These are phyloP conservation scores for Mycosphaerella sp. DNA, from an alignment of 2,329 filamentous ascomycete species.

Conservation along the genomic window DNA sequence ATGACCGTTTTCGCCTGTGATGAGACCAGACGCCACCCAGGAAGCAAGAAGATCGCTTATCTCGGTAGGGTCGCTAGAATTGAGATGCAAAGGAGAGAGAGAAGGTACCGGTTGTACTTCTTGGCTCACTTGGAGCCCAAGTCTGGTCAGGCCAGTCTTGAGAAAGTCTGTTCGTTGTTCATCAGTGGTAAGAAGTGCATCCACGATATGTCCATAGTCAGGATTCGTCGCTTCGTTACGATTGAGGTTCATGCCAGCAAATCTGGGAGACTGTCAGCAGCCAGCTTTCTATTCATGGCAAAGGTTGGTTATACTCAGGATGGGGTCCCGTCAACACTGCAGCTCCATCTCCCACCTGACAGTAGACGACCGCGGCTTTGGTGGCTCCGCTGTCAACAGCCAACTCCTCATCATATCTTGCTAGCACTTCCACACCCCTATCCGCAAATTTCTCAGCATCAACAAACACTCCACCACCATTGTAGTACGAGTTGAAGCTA, in stretches of 20 bases:
- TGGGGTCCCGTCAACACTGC: constrained; percentile 81
- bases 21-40: constrained; percentile 60
- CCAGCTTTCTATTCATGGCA: background rate
- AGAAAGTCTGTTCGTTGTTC: constrained; percentile 65
- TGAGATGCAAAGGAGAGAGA: constrained; percentile 76
- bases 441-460: constrained; percentile 59
- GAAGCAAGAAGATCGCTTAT: constrained; percentile 62
- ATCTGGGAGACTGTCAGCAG: constrained; percentile 49
- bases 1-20: constrained; percentile 48
- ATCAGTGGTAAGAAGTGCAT: constrained; percentile 63
- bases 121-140: constrained; percentile 72
- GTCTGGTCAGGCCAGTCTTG: constrained; percentile 69
- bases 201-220: constrained; percentile 64
- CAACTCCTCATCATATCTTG: constrained; percentile 67
- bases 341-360: constrained; percentile 72
- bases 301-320: constrained; percentile 64
- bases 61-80: constrained; percentile 58
- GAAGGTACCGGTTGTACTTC: constrained; percentile 66
- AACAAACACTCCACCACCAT: constrained; percentile 90
- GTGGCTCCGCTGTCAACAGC: constrained; percentile 69
- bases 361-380: constrained; percentile 74
- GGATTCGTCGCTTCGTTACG: constrained; percentile 56
- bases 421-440: constrained; percentile 70
- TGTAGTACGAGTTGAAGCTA: constrained; percentile 77
- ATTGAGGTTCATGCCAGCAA: constrained; percentile 71